These are phyloP conservation scores for Trichoderma sp. DNA, from an alignment of 2,329 filamentous ascomycete species.

Conservation along the genomic window DNA sequence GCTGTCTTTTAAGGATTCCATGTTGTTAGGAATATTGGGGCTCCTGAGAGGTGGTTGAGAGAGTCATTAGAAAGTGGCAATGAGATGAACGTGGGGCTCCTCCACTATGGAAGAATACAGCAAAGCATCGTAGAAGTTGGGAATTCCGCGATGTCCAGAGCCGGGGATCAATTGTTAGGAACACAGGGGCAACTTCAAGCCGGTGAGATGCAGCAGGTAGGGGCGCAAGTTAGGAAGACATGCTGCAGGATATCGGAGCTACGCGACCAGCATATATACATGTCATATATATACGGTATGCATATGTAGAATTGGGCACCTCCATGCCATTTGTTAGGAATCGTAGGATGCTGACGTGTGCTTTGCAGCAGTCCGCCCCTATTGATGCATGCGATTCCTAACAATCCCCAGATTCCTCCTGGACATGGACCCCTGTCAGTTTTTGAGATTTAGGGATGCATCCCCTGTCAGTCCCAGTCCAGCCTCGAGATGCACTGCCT, in stretches of 20 bases:
- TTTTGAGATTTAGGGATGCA: neutral
- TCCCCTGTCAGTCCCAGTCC: neutral
- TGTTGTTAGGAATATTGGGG: neutral
- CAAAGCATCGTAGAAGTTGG: neutral
- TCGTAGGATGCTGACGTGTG: neutral
- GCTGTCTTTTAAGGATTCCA: neutral
- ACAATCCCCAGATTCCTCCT: neutral
- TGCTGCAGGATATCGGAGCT: neutral
- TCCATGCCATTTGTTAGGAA: neutral
- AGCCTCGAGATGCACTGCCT: neutral
- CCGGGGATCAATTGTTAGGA: neutral
- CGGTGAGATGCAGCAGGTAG: neutral
- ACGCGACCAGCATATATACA: neutral
- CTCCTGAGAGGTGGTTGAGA: neutral
- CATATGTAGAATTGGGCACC: neutral
- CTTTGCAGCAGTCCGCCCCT: neutral
- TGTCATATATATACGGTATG: too few relatives aligned
- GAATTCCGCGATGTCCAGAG: accelerated
- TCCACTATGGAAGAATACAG: too few relatives aligned
- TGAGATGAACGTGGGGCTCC: neutral
- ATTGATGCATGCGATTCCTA: neutral
- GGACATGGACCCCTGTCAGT: neutral
- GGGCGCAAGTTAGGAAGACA: neutral
- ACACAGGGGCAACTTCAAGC: neutral
- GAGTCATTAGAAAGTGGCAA: neutral